These are phyloP conservation scores for Fragaria nilgerrensis DNA, from an alignment of 306 rosid genomes.

Conservation along the genomic window DNA sequence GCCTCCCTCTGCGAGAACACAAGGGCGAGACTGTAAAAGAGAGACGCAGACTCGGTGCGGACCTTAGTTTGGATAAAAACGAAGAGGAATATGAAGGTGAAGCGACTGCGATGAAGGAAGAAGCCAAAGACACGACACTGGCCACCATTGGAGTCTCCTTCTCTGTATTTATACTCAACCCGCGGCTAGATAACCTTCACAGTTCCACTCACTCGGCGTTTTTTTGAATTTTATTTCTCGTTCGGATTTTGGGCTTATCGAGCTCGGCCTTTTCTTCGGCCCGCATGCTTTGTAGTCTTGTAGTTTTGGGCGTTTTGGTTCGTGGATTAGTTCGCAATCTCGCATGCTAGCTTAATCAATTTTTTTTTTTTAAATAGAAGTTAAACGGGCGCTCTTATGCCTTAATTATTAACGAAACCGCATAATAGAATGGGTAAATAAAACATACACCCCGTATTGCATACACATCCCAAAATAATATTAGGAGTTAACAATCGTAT, in stretches of 20 bases:
- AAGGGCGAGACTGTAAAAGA: constrained; percentile 40
- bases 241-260: not conserved
- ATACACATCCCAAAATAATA: too few species aligned
- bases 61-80: constrained; percentile 32
- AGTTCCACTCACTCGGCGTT: not conserved
- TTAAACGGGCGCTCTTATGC: too few species aligned
- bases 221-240: not conserved
- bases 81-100: constrained; percentile 39
- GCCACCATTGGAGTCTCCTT: constrained; percentile 49
- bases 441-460: too few species aligned
- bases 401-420: too few species aligned
- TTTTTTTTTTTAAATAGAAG: too few species aligned
- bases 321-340: too few species aligned
- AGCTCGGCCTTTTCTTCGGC: not conserved
- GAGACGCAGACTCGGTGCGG: constrained; percentile 28
- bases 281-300: not conserved
- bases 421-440: too few species aligned
- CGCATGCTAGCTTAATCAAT: too few species aligned
- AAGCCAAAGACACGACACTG: constrained; percentile 42
- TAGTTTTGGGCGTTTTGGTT: too few species aligned
- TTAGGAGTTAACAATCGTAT: too few species aligned
- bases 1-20: constrained; percentile 35
- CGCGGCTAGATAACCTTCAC: not conserved
- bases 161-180: constrained; percentile 53
- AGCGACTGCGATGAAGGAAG: constrained; percentile 30